phyloP scores from a whole-genome alignment of 73 alveolate genomes.

The Paramecium primaurelia region DNA sequence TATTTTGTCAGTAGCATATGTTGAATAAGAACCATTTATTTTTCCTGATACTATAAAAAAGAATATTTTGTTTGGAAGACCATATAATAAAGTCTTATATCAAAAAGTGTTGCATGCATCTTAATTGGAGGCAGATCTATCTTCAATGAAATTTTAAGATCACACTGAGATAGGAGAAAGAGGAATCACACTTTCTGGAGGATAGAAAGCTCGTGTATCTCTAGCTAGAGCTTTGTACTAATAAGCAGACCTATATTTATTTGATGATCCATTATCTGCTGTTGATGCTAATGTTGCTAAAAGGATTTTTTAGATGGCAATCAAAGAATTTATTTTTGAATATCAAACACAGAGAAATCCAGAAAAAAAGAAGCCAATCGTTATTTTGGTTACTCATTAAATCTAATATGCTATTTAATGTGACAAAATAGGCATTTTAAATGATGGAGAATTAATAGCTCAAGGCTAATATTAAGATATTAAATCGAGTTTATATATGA shows the following conservation, averaged over 20 bases:
- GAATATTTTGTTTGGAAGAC: slow-evolving; percentile 84
- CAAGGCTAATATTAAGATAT: slow-evolving; percentile 39
- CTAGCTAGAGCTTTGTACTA: slow-evolving; percentile 89
- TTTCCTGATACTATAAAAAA: slow-evolving; percentile 85
- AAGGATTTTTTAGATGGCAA: slow-evolving; percentile 25
- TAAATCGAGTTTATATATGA: background rate
- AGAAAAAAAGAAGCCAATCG: slow-evolving; percentile 39
- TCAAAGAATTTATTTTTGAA: slow-evolving; percentile 53
- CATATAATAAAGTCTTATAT: slow-evolving; percentile 77
- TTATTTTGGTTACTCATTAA: slow-evolving; percentile 74
- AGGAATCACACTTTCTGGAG: slow-evolving; percentile 81
- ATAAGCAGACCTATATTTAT: slow-evolving; percentile 67
- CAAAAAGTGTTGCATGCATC: slow-evolving; percentile 74
- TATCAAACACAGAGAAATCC: background rate
- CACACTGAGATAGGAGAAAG: slow-evolving; percentile 92
- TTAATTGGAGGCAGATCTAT: slow-evolving; percentile 83
- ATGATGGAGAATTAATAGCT: slow-evolving; percentile 39
- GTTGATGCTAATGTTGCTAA: slow-evolving; percentile 73
- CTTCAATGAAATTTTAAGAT: slow-evolving; percentile 78
- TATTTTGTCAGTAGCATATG: slow-evolving; percentile 56
- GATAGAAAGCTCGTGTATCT: slow-evolving; percentile 84
- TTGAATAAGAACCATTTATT: slow-evolving; percentile 90
- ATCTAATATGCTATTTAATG: slow-evolving; percentile 54
- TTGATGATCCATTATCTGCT: slow-evolving; percentile 77
- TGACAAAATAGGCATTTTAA: slow-evolving; percentile 46